phyloP scores from a whole-genome alignment of 139 green algal species.

The Picochlorum sp. region DNA sequence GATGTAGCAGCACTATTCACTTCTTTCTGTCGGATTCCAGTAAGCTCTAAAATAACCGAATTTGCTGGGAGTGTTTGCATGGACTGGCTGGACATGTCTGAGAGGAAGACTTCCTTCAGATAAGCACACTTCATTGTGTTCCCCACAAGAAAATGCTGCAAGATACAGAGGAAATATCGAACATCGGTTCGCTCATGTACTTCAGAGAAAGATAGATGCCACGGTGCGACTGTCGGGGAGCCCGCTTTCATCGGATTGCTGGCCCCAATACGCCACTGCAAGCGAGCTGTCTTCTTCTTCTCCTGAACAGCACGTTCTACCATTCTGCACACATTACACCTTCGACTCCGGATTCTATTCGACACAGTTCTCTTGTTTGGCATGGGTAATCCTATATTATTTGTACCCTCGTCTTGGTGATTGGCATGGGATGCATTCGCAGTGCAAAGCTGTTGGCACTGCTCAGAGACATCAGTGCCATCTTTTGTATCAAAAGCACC shows the following conservation, averaged over 20 bases:
- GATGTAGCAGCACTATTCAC: no score
- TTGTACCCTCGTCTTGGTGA: no score
- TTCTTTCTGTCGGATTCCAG: not conserved
- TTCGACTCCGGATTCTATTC: not conserved
- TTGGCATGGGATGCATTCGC: no score
- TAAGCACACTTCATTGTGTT: not conserved
- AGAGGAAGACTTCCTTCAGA: not conserved
- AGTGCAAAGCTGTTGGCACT: no score
- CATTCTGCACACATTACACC: not conserved
- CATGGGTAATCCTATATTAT: no score
- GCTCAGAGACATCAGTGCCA: no score
- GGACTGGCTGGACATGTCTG: not conserved
- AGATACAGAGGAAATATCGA: not conserved
- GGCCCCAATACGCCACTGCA: not conserved
- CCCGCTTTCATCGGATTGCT: not conserved
- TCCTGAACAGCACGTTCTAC: not conserved
- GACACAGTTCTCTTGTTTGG: no score
- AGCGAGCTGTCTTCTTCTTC: not conserved
- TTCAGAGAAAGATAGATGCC: not conserved
- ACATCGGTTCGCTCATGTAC: not conserved
- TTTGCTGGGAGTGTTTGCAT: not conserved
- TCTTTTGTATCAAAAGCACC: no score
- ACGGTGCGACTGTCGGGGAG: not conserved
- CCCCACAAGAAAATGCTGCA: not conserved
- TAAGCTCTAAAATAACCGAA: constrained; percentile 2